A percentile compares a stretch with the other conserved stretches of the same genome.
Evolutionary conservation across 2,329 filamentous ascomycete species (phyloP).

Genomic region (Sporothrix variecibatus): DNA sequence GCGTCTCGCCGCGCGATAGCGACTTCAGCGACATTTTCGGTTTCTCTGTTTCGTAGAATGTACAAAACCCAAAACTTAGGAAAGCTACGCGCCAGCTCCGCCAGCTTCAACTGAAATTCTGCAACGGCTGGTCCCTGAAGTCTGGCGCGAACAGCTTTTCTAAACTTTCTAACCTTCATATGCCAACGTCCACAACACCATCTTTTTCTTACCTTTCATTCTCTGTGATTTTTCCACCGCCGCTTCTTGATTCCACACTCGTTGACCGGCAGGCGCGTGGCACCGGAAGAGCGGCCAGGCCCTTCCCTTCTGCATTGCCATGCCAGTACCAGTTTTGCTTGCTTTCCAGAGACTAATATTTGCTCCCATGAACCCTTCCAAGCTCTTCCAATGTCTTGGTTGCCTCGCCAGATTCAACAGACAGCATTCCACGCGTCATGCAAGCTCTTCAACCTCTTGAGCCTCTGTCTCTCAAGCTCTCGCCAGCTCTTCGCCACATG

Average conservation of each 20-base stretch:
- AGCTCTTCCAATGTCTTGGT: not conserved
- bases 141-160: not conserved
- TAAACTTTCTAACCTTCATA: not conserved
- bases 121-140: constrained; percentile 7
- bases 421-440: constrained; percentile 1
- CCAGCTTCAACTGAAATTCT: not conserved
- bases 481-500: not conserved
- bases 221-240: not conserved
- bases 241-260: not conserved
- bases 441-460: not conserved
- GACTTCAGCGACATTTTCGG: not conserved
- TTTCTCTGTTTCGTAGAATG: not conserved
- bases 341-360: not conserved
- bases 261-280: not conserved
- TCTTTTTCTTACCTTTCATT: not conserved
- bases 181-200: not conserved
- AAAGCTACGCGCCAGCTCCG: not conserved
- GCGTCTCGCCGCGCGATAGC: not conserved
- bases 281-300: not conserved
- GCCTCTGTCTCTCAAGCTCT: not conserved
- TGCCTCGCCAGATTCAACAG: not conserved
- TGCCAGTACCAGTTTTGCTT: not conserved
- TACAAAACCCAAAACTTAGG: not conserved
- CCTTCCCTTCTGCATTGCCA: not conserved
- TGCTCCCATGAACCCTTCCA: not conserved